These are phyloP conservation scores for Daphne laureola DNA, from an alignment of 441 rosid species.

Conservation along the genomic window DNA sequence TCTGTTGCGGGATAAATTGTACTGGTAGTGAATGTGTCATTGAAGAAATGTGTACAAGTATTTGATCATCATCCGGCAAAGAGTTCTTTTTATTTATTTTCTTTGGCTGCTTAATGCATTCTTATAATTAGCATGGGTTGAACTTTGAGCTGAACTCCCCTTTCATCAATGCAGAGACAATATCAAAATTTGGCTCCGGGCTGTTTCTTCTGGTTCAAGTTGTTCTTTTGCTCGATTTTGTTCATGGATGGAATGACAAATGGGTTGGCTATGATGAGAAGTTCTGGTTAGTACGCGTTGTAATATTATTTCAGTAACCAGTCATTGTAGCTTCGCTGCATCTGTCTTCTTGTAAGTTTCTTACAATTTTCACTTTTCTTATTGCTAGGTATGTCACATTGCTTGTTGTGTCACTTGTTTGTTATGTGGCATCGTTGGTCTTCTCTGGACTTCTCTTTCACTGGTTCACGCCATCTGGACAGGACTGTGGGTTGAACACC, in stretches of 20 bases:
- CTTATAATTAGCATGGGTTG: too few species aligned
- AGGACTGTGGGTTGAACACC: constrained; percentile 87
- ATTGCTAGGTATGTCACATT: constrained; percentile 65
- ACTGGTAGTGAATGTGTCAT: too few species aligned
- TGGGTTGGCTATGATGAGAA: constrained; percentile 93
- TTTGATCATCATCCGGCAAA: too few species aligned
- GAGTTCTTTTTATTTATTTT: neutral
- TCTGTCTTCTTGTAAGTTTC: neutral
- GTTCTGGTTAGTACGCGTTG: constrained; percentile 64
- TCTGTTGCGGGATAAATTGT: too few species aligned
- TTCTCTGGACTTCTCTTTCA: constrained; percentile 94
- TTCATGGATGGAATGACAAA: constrained; percentile 95
- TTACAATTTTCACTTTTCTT: constrained; percentile 4
- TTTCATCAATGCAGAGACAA: constrained; percentile 42
- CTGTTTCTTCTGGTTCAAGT: constrained; percentile 92
- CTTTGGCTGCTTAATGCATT: neutral
- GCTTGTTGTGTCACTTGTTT: constrained; percentile 67
- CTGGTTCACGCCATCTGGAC: constrained; percentile 92
- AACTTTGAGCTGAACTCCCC: neutral
- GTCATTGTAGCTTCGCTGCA: neutral
- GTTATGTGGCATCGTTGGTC: constrained; percentile 69
- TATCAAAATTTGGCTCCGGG: constrained; percentile 95
- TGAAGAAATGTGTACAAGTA: too few species aligned
- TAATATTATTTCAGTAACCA: too few species aligned
- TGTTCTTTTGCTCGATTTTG: constrained; percentile 94